Base-by-base conservation (phyloP, 1,284 basidiomycete genomes). In the Cerioporus squamosus region DNA sequence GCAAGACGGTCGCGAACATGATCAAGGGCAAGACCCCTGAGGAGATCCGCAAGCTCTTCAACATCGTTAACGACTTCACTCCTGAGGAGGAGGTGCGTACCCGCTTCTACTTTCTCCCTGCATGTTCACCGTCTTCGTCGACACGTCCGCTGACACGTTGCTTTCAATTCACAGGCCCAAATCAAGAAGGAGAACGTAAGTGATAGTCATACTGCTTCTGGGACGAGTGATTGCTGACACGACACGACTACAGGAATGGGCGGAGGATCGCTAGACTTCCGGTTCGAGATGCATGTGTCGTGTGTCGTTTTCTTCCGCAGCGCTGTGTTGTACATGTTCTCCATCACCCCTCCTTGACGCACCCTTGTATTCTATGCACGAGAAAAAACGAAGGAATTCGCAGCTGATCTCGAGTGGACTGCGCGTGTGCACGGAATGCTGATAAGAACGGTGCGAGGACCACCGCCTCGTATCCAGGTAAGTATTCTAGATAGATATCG, bases 1-100 rank as follows among this genome's bases (percentile, higher is more conserved):
- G 97, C 87, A 98, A 99, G 85, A 99, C 97, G 15, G 97, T 99
- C 9, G 97, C 97, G 26, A 98, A 99, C 84, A 99, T 99, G 97
- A 97, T 97, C 82, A 97, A 97, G 81, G 95, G 95, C 44, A 97
- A 97, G 84, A 94, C 94, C 8, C 94, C 95, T 17, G 93, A 96
- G 73, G 95, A 97, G 78, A 97, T 97, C 69, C 91, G 95, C 62
- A 96, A 97, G 73, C 84, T 97, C 47, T 97, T 97, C 85, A 97
- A 98, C 84, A 96, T 97, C 63, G 91, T 94, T 57, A 97, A 98
- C 75, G 97, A 99, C 79, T 99, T 99, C 73, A 98, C 97, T 2
- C 95, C 97, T 29, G 97, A 99, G 75, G 97, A 99, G 76, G 97
- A 99, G 88, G 91, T 92, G 62, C 47, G 81, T 75, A 26, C 55